Base-by-base conservation (phyloP, 2,329 filamentous ascomycete genomes). In the Didymella pinodella region DNA sequence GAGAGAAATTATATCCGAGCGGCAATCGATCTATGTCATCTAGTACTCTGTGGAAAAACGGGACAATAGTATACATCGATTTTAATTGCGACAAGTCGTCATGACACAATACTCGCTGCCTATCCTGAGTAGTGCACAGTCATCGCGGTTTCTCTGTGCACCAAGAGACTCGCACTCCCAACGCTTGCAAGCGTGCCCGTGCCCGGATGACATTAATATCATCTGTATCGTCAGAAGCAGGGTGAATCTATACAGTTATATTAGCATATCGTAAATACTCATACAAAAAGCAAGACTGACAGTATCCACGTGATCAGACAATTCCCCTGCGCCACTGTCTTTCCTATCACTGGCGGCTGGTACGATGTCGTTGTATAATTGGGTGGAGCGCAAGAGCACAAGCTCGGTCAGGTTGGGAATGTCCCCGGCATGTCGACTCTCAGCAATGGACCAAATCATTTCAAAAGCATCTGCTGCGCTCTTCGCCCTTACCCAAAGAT, bases 111-210 rank as follows among this genome's bases (percentile, higher is more conserved):
- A 5, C 41, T 44, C 16, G 41, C 22, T 44, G 25, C 41, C 25
- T 14, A 31, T 31, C 28, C 20, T 28, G 3, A 14, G 8, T 31
- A 7, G 28, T 20, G 16, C 28, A 11, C 10, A 26, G 34, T 11
- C n/a, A 4, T 49, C 41, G 55, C 18, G 10, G 7, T 4, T 28
- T 48, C 41, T 70, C 63, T 12, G 68, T 70, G 41, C 56, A 62
- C 69, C 69, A 72, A 25, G 55, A 55, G 10, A 67, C 67, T 36
- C 54, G 54, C 8, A 70, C 57, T 8, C 68, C 64, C 20, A 68
- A 41, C 3, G 31, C 45, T 31, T 61, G 59, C 11, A 72, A 40
- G 12, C 48, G 46, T 7, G 28, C 43, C 31, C 63, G 66, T 31
- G 59, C 57, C 10, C 29, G 43, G 12, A 28, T 36, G 11, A 69